Evolutionary conservation across 345 rosid genomes (phyloP).

Genomic region (Camelina sativa): DNA sequence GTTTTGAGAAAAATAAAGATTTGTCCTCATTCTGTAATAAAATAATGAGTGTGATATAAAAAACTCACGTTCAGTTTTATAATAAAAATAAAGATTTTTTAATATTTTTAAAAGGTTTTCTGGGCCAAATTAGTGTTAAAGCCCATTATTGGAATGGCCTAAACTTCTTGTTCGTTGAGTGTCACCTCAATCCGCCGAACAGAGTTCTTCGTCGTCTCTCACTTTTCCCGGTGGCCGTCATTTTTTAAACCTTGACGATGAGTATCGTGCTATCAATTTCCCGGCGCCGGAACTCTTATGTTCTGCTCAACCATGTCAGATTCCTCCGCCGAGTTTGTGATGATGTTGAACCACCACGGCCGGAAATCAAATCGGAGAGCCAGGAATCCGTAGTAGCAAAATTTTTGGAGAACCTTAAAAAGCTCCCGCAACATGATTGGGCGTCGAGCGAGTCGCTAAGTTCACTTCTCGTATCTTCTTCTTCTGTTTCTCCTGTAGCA

Average conservation of each 20-base stretch:
- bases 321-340: slow-evolving; percentile 41
- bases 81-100: not conserved
- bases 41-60: not conserved
- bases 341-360: slow-evolving; percentile 15
- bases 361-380: slow-evolving; percentile 28
- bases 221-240: too few relatives aligned
- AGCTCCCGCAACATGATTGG: slow-evolving; percentile 65
- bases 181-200: not conserved
- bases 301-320: not conserved
- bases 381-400: slow-evolving; percentile 45
- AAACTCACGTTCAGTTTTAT: not conserved
- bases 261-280: slow-evolving; percentile 37
- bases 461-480: slow-evolving; percentile 52
- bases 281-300: slow-evolving; percentile 34
- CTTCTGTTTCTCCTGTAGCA: slow-evolving; percentile 47
- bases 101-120: too few relatives aligned
- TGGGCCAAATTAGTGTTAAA: not conserved
- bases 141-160: slow-evolving; percentile 19
- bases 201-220: slow-evolving; percentile 4
- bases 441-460: slow-evolving; percentile 47
- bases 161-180: not conserved
- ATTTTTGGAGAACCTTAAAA: slow-evolving; percentile 52
- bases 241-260: slow-evolving; percentile 34
- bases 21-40: not conserved
- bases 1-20: not conserved